phyloP scores from a whole-genome alignment of 2,329 filamentous ascomycete genomes.

The Alternaria brassicicola region DNA sequence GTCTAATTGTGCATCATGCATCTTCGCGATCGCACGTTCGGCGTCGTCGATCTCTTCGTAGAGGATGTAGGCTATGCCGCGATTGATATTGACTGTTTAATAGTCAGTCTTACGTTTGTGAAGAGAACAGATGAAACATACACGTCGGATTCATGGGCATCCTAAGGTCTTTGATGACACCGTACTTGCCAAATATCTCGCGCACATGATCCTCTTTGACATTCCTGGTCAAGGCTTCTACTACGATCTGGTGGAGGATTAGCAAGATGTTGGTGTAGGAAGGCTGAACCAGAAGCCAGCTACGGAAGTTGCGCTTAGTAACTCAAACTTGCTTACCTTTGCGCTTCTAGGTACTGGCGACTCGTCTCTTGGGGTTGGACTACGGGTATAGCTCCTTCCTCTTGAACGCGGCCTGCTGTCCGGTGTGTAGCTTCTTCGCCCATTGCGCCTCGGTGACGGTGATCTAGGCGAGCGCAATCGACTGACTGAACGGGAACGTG shows the following conservation, averaged over 20 bases:
- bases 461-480: slow-evolving; percentile 35
- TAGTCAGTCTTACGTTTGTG: slow-evolving; percentile 8
- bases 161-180: slow-evolving; percentile 83
- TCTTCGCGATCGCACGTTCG: slow-evolving; percentile 87
- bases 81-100: slow-evolving; percentile 77
- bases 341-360: slow-evolving; percentile 47
- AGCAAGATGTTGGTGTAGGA: not conserved
- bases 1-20: slow-evolving; percentile 97
- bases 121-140: slow-evolving; percentile 53
- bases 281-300: slow-evolving; percentile 3
- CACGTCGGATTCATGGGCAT: slow-evolving; percentile 87
- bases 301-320: not conserved
- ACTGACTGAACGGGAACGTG: slow-evolving; percentile 46
- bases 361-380: slow-evolving; percentile 41
- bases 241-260: slow-evolving; percentile 71
- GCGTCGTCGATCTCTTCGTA: slow-evolving; percentile 79
- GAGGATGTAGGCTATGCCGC: slow-evolving; percentile 91
- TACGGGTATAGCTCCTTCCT: slow-evolving; percentile 45
- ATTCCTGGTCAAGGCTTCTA: slow-evolving; percentile 95
- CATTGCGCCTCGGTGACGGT: slow-evolving; percentile 44
- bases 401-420: slow-evolving; percentile 37
- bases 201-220: slow-evolving; percentile 85
- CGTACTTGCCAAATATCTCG: slow-evolving; percentile 92
- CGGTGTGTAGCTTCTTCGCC: slow-evolving; percentile 42
- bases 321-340: slow-evolving; percentile 37